These are phyloP conservation scores for Vigna nakashimae DNA, from an alignment of 306 rosid species.

Conservation along the genomic window DNA sequence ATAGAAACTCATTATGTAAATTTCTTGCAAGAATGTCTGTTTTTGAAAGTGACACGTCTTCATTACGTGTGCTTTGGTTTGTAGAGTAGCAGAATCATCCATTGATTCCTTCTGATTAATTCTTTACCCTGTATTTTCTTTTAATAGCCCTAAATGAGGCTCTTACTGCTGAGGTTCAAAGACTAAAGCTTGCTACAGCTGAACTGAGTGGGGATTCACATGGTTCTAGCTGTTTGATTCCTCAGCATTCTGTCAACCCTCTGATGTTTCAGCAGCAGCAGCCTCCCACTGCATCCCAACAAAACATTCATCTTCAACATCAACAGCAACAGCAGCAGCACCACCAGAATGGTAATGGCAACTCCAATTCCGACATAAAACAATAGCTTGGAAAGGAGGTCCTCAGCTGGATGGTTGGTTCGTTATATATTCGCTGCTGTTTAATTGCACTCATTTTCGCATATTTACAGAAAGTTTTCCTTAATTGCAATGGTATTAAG, in stretches of 20 bases:
- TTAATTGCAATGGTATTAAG: slow-evolving; percentile 46
- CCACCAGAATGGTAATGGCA: slow-evolving; percentile 63
- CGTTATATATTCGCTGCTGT: slow-evolving; percentile 23
- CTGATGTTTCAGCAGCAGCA: slow-evolving; percentile 69
- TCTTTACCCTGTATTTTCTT: slow-evolving; percentile 36
- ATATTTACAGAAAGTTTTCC: slow-evolving; percentile 41
- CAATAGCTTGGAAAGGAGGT: slow-evolving; percentile 47
- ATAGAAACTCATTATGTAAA: neutral
- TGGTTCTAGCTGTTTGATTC: slow-evolving; percentile 62
- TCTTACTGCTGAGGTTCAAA: slow-evolving; percentile 89
- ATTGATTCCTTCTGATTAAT: slow-evolving; percentile 34
- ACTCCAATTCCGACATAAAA: slow-evolving; percentile 65
- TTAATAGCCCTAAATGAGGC: slow-evolving; percentile 88
- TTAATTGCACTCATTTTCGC: slow-evolving; percentile 52
- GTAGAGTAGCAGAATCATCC: slow-evolving; percentile 11
- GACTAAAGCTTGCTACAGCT: slow-evolving; percentile 79
- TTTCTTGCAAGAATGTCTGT: neutral
- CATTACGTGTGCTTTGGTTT: neutral
- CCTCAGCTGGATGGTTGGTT: slow-evolving; percentile 36
- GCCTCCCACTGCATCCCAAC: slow-evolving; percentile 48
- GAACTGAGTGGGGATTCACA: slow-evolving; percentile 71
- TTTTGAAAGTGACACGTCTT: neutral
- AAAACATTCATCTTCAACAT: slow-evolving; percentile 63
- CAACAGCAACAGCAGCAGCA: slow-evolving; percentile 55
- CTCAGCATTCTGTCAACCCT: slow-evolving; percentile 62